Conservation (phyloP, 2,329 filamentous ascomycete genomes). For the Plectosphaerella plurivora region DNA sequence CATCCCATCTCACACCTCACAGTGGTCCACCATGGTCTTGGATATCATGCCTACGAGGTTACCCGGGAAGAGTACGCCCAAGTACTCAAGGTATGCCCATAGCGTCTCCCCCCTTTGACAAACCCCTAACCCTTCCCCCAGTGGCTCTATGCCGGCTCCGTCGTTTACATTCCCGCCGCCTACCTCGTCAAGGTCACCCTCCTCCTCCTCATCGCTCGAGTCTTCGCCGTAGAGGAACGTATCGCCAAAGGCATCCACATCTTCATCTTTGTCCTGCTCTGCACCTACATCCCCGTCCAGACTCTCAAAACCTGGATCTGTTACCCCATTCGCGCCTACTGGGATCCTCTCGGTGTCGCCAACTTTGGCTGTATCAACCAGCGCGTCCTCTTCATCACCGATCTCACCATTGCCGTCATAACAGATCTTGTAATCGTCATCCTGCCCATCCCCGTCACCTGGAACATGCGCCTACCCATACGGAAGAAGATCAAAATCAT, state of each 20-base stretch:
- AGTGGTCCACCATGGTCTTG: constrained; percentile 18
- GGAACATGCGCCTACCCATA: constrained; percentile 19
- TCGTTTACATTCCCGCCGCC: constrained; percentile 22
- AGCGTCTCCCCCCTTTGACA: too few species aligned
- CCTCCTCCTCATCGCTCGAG: constrained; percentile 24
- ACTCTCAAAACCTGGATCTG: constrained; percentile 20
- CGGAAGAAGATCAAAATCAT: constrained; percentile 26
- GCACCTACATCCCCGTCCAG: constrained; percentile 21
- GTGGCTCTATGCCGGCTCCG: constrained; percentile 21
- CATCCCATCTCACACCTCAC: constrained; percentile 1
- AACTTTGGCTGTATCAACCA: constrained; percentile 22
- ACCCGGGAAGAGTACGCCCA: constrained; percentile 10
- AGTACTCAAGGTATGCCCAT: constrained; percentile 10
- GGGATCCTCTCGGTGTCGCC: constrained; percentile 13
- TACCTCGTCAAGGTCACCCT: constrained; percentile 25
- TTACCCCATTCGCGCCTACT: constrained; percentile 17
- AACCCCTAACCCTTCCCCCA: too few species aligned
- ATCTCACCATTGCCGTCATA: constrained; percentile 23
- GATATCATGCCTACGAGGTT: constrained; percentile 17
- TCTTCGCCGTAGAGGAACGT: constrained; percentile 19
- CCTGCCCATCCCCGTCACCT: constrained; percentile 25
- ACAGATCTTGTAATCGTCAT: constrained; percentile 27
- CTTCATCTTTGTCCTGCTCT: constrained; percentile 19
- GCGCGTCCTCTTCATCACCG: constrained; percentile 24
- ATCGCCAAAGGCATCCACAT: constrained; percentile 19